phyloP scores from a whole-genome alignment of 108 stramenopile genomes.

The Conticribra guillardii region DNA sequence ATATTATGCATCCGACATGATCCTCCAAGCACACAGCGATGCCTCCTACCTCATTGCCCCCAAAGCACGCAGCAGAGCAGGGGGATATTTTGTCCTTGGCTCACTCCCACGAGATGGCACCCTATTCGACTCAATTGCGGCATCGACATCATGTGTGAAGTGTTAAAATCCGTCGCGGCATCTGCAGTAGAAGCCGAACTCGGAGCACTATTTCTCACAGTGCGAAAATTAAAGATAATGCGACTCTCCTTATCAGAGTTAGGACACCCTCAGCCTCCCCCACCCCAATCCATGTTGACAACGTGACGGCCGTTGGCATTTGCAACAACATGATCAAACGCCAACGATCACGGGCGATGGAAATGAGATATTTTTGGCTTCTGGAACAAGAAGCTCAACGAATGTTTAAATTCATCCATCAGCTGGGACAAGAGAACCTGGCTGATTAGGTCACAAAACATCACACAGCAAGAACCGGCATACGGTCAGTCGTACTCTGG shows the following conservation, averaged over 20 bases:
- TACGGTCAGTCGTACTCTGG: no score
- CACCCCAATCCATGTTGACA: neutral
- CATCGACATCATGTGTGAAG: neutral
- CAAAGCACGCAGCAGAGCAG: neutral
- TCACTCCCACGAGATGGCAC: neutral
- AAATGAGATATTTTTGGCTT: no score
- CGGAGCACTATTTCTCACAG: neutral
- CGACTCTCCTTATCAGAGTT: neutral
- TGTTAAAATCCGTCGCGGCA: neutral
- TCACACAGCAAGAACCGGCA: no score
- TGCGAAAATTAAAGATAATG: neutral
- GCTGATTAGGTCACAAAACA: no score
- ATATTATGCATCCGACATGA: neutral
- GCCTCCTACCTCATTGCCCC: neutral
- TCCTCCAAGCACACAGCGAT: neutral
- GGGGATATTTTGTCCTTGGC: neutral
- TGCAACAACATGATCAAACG: neutral
- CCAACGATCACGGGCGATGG: no score
- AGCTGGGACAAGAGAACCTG: no score
- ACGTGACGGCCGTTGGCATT: neutral
- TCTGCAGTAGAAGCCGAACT: neutral
- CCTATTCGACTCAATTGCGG: neutral
- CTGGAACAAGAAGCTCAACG: no score
- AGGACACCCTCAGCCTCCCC: neutral
- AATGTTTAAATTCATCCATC: no score